Base-by-base conservation (phyloP, 2,329 filamentous ascomycete species). In the Arthrobotrys musiformis region DNA sequence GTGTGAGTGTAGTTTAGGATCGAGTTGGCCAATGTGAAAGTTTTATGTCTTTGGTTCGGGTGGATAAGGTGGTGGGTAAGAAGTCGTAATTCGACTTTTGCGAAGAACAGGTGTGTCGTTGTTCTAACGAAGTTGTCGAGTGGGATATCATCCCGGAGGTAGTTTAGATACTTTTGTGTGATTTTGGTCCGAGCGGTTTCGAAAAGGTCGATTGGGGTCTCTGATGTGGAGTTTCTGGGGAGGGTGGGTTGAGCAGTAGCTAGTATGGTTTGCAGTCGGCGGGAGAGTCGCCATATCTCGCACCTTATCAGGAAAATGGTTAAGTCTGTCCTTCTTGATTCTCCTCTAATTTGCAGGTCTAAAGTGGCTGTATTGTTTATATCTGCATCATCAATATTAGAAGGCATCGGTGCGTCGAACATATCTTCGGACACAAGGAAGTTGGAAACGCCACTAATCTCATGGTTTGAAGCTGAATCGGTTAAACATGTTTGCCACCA, bases 371-470 rank as follows among this genome's bases (percentile, higher is more conserved):
- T 79, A 0, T 84, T 83, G 6, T 82, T 79, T 4, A 88, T 82
- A 63, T 88, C 86, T 2, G 81, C 81, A 44, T 87, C 85, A 75
- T 88, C 85, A 48, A 87, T 83, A 50, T 87, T 87, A 4, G 84
- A 79, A 0, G 87, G 86, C 7, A 85, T 80, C 67, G 84, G 85
- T 0, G 89, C 90, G 80, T 91, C 89, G 79, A 88, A 91, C 9
- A 86, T 86, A 11, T 86, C 85, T 58, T 88, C 85, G 1, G 85
- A 82, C 46, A 91, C 89, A 0, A 87, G 88, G 1, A 88, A 87
- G 74, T 90, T 89, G 22, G 87, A 88, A 0, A 89, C 89, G 80
- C 90, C 88, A 72, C 90, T 88, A 80, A 91, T 89, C 0, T 88
- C 87, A 30, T 9, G 7, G 8, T 52, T 28, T 0, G 89, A 85